phyloP scores from a whole-genome alignment of 2,329 filamentous ascomycete species.

The Xylariomycetidae sp. region DNA sequence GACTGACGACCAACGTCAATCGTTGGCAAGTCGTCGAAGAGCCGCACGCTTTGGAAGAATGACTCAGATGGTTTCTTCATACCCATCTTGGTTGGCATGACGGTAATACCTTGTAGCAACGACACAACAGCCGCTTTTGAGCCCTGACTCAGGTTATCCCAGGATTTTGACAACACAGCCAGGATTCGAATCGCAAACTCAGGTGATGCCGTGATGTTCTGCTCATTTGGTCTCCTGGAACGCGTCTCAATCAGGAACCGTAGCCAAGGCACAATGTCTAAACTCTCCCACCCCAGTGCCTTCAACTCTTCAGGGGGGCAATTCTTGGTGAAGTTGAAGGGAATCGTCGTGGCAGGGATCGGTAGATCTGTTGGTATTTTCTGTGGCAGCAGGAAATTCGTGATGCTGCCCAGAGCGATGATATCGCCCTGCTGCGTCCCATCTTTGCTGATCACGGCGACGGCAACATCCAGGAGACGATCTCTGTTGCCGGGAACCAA shows the following conservation, averaged over 20 bases:
- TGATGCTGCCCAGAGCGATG: constrained; percentile 70
- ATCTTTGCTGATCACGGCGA: constrained; percentile 60
- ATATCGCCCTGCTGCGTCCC: constrained; percentile 59
- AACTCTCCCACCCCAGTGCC: constrained; percentile 76
- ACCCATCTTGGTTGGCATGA: constrained; percentile 85
- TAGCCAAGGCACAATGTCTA: constrained; percentile 83
- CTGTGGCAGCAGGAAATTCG: constrained; percentile 66
- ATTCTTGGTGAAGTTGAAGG: constrained; percentile 72
- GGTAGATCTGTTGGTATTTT: constrained; percentile 79
- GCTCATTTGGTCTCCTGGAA: constrained; percentile 51
- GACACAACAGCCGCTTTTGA: constrained; percentile 61
- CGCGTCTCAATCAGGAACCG: constrained; percentile 68
- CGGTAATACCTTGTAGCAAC: constrained; percentile 59
- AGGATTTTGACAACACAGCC: constrained; percentile 77
- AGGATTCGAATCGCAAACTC: constrained; percentile 74
- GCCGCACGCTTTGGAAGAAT: constrained; percentile 87
- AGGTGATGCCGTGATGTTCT: constrained; percentile 65
- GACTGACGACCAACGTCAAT: constrained; percentile 71
- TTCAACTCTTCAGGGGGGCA: constrained; percentile 64
- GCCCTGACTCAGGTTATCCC: constrained; percentile 67
- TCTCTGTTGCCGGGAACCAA: constrained; percentile 63
- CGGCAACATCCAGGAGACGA: constrained; percentile 70
- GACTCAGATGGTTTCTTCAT: constrained; percentile 82
- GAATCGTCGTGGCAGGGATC: constrained; percentile 73
- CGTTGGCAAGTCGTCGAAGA: constrained; percentile 89